Base-by-base conservation (phyloP, 2,329 filamentous ascomycete genomes). In the Botryotinia convoluta region DNA sequence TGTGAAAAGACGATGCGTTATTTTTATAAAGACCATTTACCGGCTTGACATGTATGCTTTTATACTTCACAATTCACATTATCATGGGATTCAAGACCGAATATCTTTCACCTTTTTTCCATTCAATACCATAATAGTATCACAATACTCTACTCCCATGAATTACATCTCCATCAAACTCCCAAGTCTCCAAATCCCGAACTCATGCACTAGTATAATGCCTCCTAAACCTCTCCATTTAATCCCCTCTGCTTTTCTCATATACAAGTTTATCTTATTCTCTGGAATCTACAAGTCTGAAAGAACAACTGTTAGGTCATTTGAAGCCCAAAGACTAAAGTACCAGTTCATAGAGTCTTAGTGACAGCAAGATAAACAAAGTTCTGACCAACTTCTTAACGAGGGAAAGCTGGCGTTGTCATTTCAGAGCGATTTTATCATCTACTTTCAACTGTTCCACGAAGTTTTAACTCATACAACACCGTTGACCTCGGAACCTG, bases 391-490 rank as follows among this genome's bases (percentile, higher is more conserved):
- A 51, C 5, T 16, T 16, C 5, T 14, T 51, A 10, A 2, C 51
- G 5, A 16, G 14, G 14, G 0, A 7, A 54, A 54, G 12, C 51
- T 14, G 7, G 12, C 3, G 14, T 54, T 29, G 26, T 29, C 14
- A 54, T 16, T 54, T 3, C 4, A 7, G 12, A 54, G 48, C 6
- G 6, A 7, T 16, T 29, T n/a, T 16, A 1, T 29, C 5, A n/a
- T 16, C 22, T 54, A 3, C 4, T 54, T n/a, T n/a, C 0, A n/a
- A 7, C 0, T 3, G 9, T 1, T 16, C 16, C 48, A 16, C 3
- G 0, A 3, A 1, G 2, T n/a, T 14, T 1, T 7, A 7, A 29
- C 3, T 29, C 8, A 3, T 3, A 16, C 5, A 16, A 8, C 0
- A n/a, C 5, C 0, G 1, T n/a, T 54, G 12, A 29, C 14, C 51